Base-by-base conservation (phyloP, 768 basidiomycete genomes). In the Rhodotorula toruloides region DNA sequence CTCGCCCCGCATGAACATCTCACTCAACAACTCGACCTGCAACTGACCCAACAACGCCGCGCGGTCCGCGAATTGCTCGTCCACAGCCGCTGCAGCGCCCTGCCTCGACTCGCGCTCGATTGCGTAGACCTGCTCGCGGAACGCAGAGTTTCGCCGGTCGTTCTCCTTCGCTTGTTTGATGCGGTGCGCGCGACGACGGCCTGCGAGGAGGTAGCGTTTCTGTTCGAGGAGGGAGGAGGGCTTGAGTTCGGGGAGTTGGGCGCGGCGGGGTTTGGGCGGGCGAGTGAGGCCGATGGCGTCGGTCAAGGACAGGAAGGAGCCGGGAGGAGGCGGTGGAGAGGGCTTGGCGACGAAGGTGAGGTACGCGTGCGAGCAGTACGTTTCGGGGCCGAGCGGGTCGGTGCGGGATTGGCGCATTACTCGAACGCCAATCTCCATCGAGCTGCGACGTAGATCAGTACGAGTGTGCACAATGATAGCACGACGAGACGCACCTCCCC, bases 151-250 rank as follows among this genome's bases (percentile, higher is more conserved):
- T 3, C 67, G 59, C 16, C n/a, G 17, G 27, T 67, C 70, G n/a
- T 56, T n/a, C 40, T 52, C 43, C 36, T 67, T 58, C 14, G 62
- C n/a, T 3, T 56, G 52, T 44, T 67, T 50, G 44, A 71, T 67
- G n/a, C 70, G 61, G 42, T 67, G 70, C n/a, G 70, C 70, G 9
- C 70, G 61, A 0, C 65, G 62, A 0, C 70, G 62, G 12, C 70
- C 70, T 2, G 70, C 70, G 62, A 71, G 65, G 52, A 71, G 65
- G 60, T 54, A 71, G n/a, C 70, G 65, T 60, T 71, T 71, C 19
- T 49, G 55, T 54, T 67, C 70, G 62, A 71, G 70, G 1, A 63
- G 63, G 7, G 70, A 42, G 17, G 34, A 21, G 11, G 70, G 70
- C 19, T 46, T 52, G 59, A 71, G 36, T 17, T 53, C 59, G 52